Conservation (phyloP, 495 filamentous ascomycete species). For the Neurospora terricola region DNA sequence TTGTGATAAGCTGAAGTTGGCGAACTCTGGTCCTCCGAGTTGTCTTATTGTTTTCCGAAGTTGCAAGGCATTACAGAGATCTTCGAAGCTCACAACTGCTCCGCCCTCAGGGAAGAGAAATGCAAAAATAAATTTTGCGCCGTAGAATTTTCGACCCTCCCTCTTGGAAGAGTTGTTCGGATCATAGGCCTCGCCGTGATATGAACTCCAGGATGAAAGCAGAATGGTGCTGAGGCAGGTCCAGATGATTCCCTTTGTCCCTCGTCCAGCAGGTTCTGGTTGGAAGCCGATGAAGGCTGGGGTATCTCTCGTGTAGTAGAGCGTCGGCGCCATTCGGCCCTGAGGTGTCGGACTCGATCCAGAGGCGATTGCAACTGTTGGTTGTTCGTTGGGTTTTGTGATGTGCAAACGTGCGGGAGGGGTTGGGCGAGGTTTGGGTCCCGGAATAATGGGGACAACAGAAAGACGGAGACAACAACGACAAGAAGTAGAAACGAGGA, state of each 20-base stretch:
- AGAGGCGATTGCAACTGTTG: not conserved
- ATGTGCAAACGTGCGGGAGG: not conserved
- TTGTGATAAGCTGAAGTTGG: not conserved
- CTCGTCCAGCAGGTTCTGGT: not conserved
- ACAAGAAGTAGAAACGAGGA: too few relatives aligned
- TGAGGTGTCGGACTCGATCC: not conserved
- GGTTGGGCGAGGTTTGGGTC: not conserved
- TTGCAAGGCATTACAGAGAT: not conserved
- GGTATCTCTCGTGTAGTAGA: not conserved
- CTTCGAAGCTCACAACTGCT: not conserved
- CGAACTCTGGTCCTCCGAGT: not conserved
- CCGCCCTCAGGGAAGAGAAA: not conserved
- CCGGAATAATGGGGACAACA: too few relatives aligned
- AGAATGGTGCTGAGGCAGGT: not conserved
- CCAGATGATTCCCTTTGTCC: not conserved
- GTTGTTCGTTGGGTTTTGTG: not conserved
- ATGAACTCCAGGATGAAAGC: not conserved
- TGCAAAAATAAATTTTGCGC: accelerated
- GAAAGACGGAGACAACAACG: too few relatives aligned
- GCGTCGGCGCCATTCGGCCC: not conserved
- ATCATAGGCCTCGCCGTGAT: not conserved
- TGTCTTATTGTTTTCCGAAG: not conserved
- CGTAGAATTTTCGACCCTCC: accelerated
- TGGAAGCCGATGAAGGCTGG: not conserved
- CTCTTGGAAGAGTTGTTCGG: accelerated